These are phyloP conservation scores for Trichoderma hamatum DNA, from an alignment of 2,329 filamentous ascomycete genomes.

Conservation along the genomic window DNA sequence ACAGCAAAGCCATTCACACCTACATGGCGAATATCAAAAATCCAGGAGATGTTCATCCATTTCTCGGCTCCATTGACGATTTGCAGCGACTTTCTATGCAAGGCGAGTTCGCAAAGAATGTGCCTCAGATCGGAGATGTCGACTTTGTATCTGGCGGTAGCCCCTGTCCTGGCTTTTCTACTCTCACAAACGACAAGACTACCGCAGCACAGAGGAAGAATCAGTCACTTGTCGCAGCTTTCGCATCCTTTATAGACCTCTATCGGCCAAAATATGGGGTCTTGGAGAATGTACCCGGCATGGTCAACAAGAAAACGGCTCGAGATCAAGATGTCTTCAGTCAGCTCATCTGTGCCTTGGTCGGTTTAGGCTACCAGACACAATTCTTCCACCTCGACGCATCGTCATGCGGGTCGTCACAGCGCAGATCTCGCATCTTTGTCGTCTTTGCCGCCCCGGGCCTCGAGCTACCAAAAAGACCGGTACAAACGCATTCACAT, in stretches of 20 bases:
- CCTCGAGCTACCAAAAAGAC: conserved; percentile 56
- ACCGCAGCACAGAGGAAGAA: conserved; percentile 65
- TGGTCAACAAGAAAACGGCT: conserved; percentile 55
- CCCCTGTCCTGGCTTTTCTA: conserved; percentile 77
- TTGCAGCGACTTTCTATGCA: conserved; percentile 59
- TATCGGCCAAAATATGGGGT: conserved; percentile 75
- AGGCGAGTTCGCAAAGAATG: conserved; percentile 49
- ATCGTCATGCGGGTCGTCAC: conserved; percentile 68
- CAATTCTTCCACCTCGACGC: conserved; percentile 70
- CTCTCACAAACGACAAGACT: conserved; percentile 60
- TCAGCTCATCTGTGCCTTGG: conserved; percentile 71
- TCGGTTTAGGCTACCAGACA: conserved; percentile 77
- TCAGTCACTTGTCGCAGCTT: conserved; percentile 76
- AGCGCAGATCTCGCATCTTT: conserved; percentile 69
- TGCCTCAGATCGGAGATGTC: conserved; percentile 65
- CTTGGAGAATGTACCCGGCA: conserved; percentile 74
- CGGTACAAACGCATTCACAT: conserved; percentile 65
- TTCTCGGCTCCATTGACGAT: conserved; percentile 73
- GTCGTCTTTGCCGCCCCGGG: conserved; percentile 72
- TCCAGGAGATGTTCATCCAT: conserved; percentile 53
- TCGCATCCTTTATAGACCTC: conserved; percentile 73
- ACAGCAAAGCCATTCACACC: conserved; percentile 66
- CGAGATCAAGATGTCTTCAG: conserved; percentile 68
- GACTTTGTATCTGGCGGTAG: conserved; percentile 73
- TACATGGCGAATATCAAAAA: conserved; percentile 67